Percentiles rank a stretch among this genome's conserved stretches.
Conservation (phyloP, 345 rosid species). For the Litchi chinensis region DNA sequence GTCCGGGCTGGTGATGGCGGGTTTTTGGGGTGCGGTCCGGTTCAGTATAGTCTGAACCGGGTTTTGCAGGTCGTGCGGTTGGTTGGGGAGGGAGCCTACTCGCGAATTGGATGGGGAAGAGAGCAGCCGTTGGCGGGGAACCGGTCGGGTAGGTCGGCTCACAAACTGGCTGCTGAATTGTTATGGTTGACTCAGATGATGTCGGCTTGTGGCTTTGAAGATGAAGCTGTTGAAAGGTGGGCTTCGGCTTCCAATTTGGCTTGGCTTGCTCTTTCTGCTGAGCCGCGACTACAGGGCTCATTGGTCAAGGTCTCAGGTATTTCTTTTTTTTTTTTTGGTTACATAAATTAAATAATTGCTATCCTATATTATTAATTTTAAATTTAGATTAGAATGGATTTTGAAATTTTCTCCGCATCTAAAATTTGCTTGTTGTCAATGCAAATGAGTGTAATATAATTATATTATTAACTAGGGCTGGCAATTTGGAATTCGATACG, state of each 20-base stretch:
- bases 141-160: conserved; percentile 44
- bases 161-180: conserved; percentile 85
- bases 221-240: conserved; percentile 82
- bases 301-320: conserved; percentile 75
- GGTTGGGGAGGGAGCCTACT: conserved; percentile 41
- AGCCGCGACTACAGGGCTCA: conserved; percentile 71
- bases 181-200: conserved; percentile 82
- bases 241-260: conserved; percentile 78
- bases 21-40: conserved; percentile 24
- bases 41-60: conserved; percentile 41
- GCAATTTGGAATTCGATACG: too few species aligned
- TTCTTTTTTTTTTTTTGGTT: not conserved
- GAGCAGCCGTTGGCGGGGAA: conserved; percentile 25
- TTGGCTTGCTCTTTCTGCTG: conserved; percentile 67
- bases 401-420: too few species aligned
- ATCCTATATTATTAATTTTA: too few species aligned
- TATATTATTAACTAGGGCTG: too few species aligned
- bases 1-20: conserved; percentile 24
- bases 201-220: conserved; percentile 61
- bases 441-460: too few species aligned
- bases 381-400: too few species aligned
- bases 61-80: conserved; percentile 43
- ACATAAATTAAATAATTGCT: too few species aligned
- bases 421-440: too few species aligned
- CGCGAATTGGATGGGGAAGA: conserved; percentile 32